A percentile compares a stretch with the other conserved stretches of the same genome.
These are phyloP conservation scores for Candida nitratophila DNA, from an alignment of 805 yeast species.

Conservation along the genomic window DNA sequence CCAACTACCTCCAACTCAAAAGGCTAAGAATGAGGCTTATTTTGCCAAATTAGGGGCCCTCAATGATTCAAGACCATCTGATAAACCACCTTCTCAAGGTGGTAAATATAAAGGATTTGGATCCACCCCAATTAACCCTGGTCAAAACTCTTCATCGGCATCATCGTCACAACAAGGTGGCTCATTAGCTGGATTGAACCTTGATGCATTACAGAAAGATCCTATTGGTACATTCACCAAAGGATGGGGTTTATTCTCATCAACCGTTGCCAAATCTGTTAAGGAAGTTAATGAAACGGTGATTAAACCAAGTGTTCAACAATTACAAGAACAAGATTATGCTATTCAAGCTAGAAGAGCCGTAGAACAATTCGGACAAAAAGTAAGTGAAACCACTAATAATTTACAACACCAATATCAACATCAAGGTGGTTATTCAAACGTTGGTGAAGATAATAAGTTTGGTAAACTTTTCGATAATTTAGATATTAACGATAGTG, in stretches of 20 bases:
- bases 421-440: not conserved
- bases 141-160: slow-evolving; percentile 22
- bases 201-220: slow-evolving; percentile 69
- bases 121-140: slow-evolving; percentile 45
- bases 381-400: slow-evolving; percentile 80
- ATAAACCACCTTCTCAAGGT: slow-evolving; percentile 88
- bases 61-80: slow-evolving; percentile 66
- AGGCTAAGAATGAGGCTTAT: slow-evolving; percentile 68
- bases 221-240: slow-evolving; percentile 86
- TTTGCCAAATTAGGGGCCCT: slow-evolving; percentile 72
- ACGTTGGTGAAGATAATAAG: slow-evolving; percentile 28
- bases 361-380: slow-evolving; percentile 94
- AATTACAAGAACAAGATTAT: slow-evolving; percentile 71
- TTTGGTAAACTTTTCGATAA: slow-evolving; percentile 55
- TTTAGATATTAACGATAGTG: slow-evolving; percentile 26
- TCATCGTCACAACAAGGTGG: slow-evolving; percentile 11
- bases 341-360: slow-evolving; percentile 82
- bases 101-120: slow-evolving; percentile 93
- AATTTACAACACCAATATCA: slow-evolving; percentile 51
- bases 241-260: slow-evolving; percentile 92
- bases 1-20: slow-evolving; percentile 23
- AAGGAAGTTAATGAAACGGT: slow-evolving; percentile 82
- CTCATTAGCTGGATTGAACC: slow-evolving; percentile 48
- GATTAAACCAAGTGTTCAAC: slow-evolving; percentile 85
- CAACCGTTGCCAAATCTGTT: slow-evolving; percentile 77